Conservation (phyloP, 345 rosid species). For the Luvunga scandens region DNA sequence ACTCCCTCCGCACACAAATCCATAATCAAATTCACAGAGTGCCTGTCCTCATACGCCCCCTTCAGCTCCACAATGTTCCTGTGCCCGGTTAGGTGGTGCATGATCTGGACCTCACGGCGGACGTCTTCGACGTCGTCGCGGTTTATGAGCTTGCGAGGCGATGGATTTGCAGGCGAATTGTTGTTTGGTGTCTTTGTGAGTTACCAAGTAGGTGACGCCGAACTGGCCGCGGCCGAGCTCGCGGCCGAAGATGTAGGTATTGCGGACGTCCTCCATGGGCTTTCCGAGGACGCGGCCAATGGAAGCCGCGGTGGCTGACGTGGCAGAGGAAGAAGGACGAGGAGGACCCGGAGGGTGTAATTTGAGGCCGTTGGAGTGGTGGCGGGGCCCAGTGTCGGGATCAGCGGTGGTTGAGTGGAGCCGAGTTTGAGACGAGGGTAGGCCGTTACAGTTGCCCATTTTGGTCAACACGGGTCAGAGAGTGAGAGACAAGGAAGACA, state of each 20-base stretch:
- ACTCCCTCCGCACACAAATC: conserved; percentile 92
- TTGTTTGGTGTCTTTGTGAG: conserved; percentile 69
- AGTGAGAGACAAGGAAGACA: neutral
- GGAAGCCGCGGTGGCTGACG: conserved; percentile 18
- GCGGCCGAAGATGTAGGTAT: conserved; percentile 61
- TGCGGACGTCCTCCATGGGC: conserved; percentile 74
- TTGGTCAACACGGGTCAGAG: conserved; percentile 19
- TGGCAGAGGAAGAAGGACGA: conserved; percentile 24
- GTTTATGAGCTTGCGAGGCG: conserved; percentile 72
- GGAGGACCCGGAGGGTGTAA: conserved; percentile 35
- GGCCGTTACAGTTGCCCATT: conserved; percentile 64
- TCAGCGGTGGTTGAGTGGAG: conserved; percentile 9
- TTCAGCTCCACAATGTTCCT: conserved; percentile 95
- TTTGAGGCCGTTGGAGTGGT: conserved; percentile 29
- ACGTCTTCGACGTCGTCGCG: conserved; percentile 85
- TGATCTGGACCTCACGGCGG: conserved; percentile 98
- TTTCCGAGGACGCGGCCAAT: conserved; percentile 86
- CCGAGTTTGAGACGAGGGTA: conserved; percentile 23
- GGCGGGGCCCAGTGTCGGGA: neutral
- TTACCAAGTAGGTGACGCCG: conserved; percentile 78
- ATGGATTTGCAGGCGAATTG: conserved; percentile 90
- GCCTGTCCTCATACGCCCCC: conserved; percentile 83
- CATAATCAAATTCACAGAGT: conserved; percentile 81
- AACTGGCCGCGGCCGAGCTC: conserved; percentile 98
- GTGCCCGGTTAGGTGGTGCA: conserved; percentile 95